Conservation (phyloP, 768 basidiomycete genomes). For the Mrakia hoshinonis region DNA sequence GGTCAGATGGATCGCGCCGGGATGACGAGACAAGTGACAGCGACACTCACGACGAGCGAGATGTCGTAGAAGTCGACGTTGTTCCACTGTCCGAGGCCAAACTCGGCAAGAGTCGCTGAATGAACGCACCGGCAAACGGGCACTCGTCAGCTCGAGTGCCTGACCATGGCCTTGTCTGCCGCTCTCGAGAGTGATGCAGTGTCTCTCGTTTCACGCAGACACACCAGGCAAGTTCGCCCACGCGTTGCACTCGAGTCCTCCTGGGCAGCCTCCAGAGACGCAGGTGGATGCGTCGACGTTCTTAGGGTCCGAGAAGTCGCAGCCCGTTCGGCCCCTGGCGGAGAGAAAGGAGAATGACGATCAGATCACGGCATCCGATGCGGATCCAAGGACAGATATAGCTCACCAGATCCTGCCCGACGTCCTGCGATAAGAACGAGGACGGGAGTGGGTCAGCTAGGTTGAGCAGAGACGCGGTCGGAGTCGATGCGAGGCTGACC, state of each 20-base stretch:
- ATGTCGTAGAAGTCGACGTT: background rate
- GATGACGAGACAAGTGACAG: background rate
- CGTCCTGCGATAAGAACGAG: background rate
- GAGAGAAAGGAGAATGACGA: background rate
- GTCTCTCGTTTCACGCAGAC: background rate
- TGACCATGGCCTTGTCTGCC: background rate
- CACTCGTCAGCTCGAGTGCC: too few species aligned
- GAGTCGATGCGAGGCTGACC: background rate
- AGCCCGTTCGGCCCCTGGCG: slow-evolving; percentile 1
- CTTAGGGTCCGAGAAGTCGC: background rate
- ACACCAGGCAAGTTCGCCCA: background rate
- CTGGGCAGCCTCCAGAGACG: background rate
- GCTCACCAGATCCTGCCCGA: background rate
- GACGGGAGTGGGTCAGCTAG: background rate
- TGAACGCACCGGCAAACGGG: background rate
- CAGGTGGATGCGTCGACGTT: background rate
- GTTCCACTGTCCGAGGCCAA: background rate
- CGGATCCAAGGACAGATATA: background rate
- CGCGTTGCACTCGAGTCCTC: background rate
- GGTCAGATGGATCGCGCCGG: background rate
- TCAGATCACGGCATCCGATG: background rate
- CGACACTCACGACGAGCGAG: background rate
- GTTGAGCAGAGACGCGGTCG: background rate
- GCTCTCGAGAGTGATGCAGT: background rate
- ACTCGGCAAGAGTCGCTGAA: background rate